These are phyloP conservation scores for Lichtheimia corymbifera DNA, from an alignment of 371 early-diverging fungal species.

Conservation along the genomic window DNA sequence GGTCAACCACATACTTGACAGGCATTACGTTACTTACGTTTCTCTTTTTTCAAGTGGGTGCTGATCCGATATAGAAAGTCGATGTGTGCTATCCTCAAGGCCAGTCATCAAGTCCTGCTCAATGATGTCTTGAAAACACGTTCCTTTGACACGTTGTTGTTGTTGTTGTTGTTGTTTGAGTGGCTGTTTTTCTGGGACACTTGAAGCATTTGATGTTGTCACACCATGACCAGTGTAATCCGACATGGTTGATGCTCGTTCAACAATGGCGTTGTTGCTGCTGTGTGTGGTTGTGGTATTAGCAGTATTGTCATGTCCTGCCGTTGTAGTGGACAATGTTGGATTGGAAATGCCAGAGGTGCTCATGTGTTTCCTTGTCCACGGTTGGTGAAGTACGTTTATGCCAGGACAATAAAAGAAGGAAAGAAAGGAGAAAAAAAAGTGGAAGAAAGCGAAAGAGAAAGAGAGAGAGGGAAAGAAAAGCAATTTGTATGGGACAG, in stretches of 20 bases:
- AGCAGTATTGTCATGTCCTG: too few species aligned
- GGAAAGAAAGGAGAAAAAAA: constrained; percentile 7
- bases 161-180: constrained; percentile 3
- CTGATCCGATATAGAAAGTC: constrained; percentile 28
- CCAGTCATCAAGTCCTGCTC: constrained; percentile 14
- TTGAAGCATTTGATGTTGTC: too few species aligned
- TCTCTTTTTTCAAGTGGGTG: constrained; percentile 13
- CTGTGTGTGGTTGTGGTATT: too few species aligned
- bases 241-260: too few species aligned
- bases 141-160: too few species aligned
- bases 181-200: background rate
- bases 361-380: too few species aligned
- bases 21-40: background rate
- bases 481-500: background rate
- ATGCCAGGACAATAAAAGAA: constrained; percentile 8
- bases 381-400: background rate
- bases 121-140: background rate
- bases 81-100: constrained; percentile 24
- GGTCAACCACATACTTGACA: background rate
- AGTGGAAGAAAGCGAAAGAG: constrained; percentile 12
- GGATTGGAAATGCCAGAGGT: too few species aligned
- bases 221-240: too few species aligned
- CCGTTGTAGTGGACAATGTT: too few species aligned
- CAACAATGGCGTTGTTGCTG: too few species aligned
- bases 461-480: constrained; percentile 7